Evolutionary conservation across 148 eudicot genomes (phyloP), one percentile per base, ranked within the genome.

Genomic region (Cornus florida): DNA sequence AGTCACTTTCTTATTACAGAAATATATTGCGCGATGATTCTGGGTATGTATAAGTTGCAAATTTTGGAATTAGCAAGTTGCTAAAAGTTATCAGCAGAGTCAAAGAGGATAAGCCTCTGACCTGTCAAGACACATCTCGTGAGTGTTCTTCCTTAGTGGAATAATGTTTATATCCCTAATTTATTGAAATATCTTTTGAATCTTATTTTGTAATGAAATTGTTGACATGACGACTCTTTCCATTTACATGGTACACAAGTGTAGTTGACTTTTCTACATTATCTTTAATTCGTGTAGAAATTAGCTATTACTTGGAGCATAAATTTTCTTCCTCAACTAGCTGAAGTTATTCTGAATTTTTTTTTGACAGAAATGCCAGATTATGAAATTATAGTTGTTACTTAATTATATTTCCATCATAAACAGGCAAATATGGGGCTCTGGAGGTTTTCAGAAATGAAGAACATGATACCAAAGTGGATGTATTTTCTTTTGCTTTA

Each of bases 1-100:
- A 75, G 67, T 20, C 66, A 80, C 60, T 79, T 82, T 56, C 79
- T 77, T 82, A 81, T 80, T 75, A 87, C 98, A 97, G 99, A 75
- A 97, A 97, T 82, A 89, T 97, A 80, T 88, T 97, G 89, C 88
- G 98, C 85, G 99, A 92, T 87, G 99, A 94, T 89, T 91, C 97
- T 83, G 98, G 99, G 56, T 90, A 87, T 83, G 91, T 94, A 75
- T 94, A 97, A 94, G 99, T 94, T 83, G 99, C 99, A 13, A 98
- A 97, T 81, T 97, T 97, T 91, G 99, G 99, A 83, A 87, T 97
- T 69, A 97, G 99, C 91, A 92, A 90, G 92, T 80, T 94, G 39
- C 87, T 94, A 56, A 92, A 89, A 84, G 93, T 89, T 81, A 90
- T 97, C 78, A 87, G 86, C 73, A 88, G 92, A 83, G 86, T 84